Conservation (phyloP, 108 stramenopile genomes). For the Cyclotella cryptica region DNA sequence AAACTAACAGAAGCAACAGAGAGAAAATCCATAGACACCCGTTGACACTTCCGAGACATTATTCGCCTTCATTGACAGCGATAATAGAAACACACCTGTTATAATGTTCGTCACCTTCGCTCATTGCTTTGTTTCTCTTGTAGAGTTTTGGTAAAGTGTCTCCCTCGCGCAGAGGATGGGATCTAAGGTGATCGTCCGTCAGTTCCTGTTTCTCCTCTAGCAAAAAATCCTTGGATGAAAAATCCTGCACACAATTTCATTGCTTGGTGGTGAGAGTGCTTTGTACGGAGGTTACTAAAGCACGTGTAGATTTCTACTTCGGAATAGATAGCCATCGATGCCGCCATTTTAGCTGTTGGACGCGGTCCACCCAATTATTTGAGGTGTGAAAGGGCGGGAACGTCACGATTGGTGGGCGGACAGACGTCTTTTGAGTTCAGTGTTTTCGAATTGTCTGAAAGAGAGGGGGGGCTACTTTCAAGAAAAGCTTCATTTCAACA, state of each 20-base stretch:
- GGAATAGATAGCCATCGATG: not conserved
- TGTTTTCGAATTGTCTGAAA: no score
- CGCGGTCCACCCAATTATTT: not conserved
- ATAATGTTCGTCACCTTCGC: conserved; percentile 56
- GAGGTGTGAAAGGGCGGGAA: not conserved
- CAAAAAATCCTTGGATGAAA: not conserved
- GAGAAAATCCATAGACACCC: no score
- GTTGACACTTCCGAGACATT: no score
- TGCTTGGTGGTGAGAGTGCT: not conserved
- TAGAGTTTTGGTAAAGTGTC: not conserved
- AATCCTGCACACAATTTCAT: not conserved
- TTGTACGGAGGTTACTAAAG: not conserved
- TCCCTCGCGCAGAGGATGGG: not conserved
- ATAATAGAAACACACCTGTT: conserved; percentile 37
- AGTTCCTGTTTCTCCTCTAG: not conserved
- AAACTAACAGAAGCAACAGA: no score
- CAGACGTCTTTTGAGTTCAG: not conserved
- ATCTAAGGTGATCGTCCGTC: not conserved
- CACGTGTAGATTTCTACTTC: not conserved
- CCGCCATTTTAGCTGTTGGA: not conserved
- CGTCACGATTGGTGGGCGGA: not conserved
- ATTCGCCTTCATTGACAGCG: no score
- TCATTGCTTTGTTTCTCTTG: conserved; percentile 36
- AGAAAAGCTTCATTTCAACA: no score
- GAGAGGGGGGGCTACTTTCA: no score